These are phyloP conservation scores for Paramyrothecium roridum DNA, from an alignment of 2,329 filamentous ascomycete genomes.

Conservation along the genomic window DNA sequence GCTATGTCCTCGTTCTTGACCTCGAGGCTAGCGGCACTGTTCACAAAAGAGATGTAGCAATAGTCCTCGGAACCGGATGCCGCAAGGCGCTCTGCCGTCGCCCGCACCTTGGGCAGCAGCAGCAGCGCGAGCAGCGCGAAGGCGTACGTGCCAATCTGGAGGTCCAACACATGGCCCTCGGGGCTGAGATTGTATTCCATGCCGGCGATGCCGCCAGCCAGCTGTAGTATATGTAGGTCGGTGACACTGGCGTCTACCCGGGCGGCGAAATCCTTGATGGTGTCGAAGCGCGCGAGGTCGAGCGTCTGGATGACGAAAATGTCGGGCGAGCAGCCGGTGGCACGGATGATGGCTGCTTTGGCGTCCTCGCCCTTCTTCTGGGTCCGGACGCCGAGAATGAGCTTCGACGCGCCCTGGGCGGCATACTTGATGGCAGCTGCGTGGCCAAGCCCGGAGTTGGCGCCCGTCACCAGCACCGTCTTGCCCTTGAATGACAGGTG, in stretches of 20 bases:
- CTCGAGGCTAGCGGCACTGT: conserved; percentile 15
- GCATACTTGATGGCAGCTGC: conserved; percentile 46
- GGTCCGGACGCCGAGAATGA: conserved; percentile 45
- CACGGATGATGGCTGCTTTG: conserved; percentile 31
- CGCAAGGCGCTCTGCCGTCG: conserved; percentile 13
- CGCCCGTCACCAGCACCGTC: conserved; percentile 44
- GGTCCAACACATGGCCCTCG: conserved; percentile 44
- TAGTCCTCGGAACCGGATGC: not conserved
- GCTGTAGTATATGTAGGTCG: conserved; percentile 38
- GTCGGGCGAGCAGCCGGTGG: conserved; percentile 20
- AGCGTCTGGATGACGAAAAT: conserved; percentile 32
- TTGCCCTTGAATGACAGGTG: conserved; percentile 18
- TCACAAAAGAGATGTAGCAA: conserved; percentile 36
- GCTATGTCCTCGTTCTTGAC: conserved; percentile 9
- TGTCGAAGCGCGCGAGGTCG: conserved; percentile 41
- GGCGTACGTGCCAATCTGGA: conserved; percentile 58
- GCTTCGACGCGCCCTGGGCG: conserved; percentile 31
- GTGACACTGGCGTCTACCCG: conserved; percentile 29
- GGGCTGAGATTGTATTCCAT: conserved; percentile 27
- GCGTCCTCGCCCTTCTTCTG: conserved; percentile 35
- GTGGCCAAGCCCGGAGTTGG: conserved; percentile 46
- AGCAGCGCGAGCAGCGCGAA: conserved; percentile 50
- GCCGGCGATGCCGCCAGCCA: conserved; percentile 41
- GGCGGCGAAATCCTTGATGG: conserved; percentile 37
- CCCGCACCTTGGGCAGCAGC: conserved; percentile 43